Conservation (phyloP, 441 rosid genomes). For the Erodium chrysanthum region DNA sequence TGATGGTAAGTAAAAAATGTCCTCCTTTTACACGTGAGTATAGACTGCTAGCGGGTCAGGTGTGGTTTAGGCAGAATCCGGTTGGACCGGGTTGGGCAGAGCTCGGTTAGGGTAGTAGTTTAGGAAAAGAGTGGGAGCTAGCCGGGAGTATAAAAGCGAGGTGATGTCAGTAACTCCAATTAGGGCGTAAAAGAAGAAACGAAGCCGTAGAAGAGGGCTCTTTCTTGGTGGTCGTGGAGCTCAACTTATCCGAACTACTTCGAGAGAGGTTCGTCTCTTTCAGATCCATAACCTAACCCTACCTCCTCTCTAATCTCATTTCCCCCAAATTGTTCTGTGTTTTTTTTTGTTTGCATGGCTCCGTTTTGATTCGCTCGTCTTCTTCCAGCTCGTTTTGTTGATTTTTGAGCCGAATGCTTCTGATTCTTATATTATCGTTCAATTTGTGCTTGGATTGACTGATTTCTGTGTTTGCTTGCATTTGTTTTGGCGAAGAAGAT, state of each 20-base stretch:
- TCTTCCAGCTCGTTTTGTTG: neutral
- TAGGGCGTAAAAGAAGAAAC: conserved; percentile 52
- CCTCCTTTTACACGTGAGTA: too few relatives aligned
- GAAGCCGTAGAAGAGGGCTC: conserved; percentile 56
- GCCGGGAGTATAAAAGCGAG: conserved; percentile 18
- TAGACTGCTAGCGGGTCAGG: too few relatives aligned
- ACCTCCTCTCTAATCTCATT: neutral
- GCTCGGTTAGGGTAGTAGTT: conserved; percentile 41
- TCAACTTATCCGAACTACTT: neutral
- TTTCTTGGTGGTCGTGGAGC: conserved; percentile 16
- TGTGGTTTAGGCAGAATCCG: neutral
- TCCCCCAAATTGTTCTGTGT: too few relatives aligned
- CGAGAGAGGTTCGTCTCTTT: neutral
- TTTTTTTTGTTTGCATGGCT: neutral
- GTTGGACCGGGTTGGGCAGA: conserved; percentile 24
- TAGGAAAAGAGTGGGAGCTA: neutral
- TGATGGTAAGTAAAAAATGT: too few relatives aligned
- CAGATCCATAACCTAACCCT: neutral
- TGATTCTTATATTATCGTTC: neutral
- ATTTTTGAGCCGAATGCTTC: neutral
- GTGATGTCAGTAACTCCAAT: conserved; percentile 13
- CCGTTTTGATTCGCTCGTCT: neutral
- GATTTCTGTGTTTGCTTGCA: neutral
- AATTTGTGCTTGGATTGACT: neutral
- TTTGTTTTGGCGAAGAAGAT: conserved; percentile 28